Percentiles rank a stretch among this genome's conserved stretches.
Evolutionary conservation across 2,329 filamentous ascomycete genomes (phyloP).

Genomic region (Beauveria brongniartii): DNA sequence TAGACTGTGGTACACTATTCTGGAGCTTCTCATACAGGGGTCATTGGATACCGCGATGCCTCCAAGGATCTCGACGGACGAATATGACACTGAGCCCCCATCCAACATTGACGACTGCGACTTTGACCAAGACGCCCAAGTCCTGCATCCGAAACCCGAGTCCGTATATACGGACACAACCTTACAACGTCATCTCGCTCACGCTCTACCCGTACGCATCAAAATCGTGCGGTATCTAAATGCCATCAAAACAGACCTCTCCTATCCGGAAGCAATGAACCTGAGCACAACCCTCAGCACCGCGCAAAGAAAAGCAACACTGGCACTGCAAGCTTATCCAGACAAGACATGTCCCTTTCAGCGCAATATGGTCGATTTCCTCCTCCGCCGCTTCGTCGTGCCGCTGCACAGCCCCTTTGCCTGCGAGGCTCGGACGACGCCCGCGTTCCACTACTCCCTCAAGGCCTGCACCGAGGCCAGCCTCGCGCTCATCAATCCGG

Average conservation of each 20-base stretch:
- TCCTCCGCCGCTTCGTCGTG: conserved; percentile 46
- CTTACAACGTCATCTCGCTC: background rate
- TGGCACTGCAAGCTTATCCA: background rate
- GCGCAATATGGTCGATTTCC: conserved; percentile 41
- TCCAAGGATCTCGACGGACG: conserved; percentile 28
- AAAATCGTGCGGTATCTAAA: background rate
- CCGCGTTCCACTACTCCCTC: conserved; percentile 40
- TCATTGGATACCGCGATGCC: conserved; percentile 32
- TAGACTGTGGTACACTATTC: conserved; percentile 35
- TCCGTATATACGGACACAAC: background rate
- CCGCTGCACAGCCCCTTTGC: conserved; percentile 44
- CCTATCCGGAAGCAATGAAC: background rate
- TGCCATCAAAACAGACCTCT: conserved; percentile 1
- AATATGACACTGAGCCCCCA: conserved; percentile 32
- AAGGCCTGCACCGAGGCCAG: conserved; percentile 38
- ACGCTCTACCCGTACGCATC: background rate
- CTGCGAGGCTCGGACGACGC: conserved; percentile 32
- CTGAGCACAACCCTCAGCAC: background rate
- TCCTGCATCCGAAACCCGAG: background rate
- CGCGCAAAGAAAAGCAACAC: background rate
- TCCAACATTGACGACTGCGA: conserved; percentile 28
- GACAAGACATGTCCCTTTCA: conserved; percentile 29
- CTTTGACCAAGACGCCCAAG: conserved; percentile 11
- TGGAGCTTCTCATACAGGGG: conserved; percentile 31
- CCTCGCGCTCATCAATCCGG: conserved; percentile 27